These are phyloP conservation scores for Melampsora americana DNA, from an alignment of 1,284 basidiomycete genomes.

Conservation along the genomic window DNA sequence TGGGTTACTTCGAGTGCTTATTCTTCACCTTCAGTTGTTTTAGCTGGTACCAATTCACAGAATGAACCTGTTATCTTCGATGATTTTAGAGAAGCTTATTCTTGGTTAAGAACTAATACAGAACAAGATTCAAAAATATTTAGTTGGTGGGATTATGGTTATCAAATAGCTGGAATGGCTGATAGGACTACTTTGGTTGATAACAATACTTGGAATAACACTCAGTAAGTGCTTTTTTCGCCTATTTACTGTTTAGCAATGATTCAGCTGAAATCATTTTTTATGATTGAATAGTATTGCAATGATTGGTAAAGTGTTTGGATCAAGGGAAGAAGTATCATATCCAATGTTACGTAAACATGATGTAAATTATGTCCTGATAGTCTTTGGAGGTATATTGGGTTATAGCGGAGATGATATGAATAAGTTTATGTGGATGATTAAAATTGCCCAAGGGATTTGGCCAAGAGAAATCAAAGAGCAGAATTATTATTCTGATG, in stretches of 20 bases:
- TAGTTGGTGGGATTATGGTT: conserved; percentile 99
- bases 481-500: conserved; percentile 82
- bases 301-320: conserved; percentile 96
- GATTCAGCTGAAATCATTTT: too few species aligned
- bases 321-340: conserved; percentile 84
- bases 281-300: conserved; percentile 69
- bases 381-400: conserved; percentile 94
- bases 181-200: conserved; percentile 95
- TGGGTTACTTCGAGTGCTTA: conserved; percentile 94
- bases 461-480: conserved; percentile 99
- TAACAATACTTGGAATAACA: conserved; percentile 99
- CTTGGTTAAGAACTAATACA: conserved; percentile 97
- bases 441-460: conserved; percentile 93
- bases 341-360: conserved; percentile 96
- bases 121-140: conserved; percentile 85
- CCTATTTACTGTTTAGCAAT: too few species aligned
- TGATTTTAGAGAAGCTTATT: conserved; percentile 99
- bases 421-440: conserved; percentile 99
- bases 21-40: conserved; percentile 94
- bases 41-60: conserved; percentile 76
- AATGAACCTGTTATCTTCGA: conserved; percentile 95
- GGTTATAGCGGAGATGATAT: conserved; percentile 99
- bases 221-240: conserved; percentile 62
- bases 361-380: conserved; percentile 94
- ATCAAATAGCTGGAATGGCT: conserved; percentile 98